Conservation (phyloP, 2,329 filamentous ascomycete genomes). For the Fusarium sublunatum region DNA sequence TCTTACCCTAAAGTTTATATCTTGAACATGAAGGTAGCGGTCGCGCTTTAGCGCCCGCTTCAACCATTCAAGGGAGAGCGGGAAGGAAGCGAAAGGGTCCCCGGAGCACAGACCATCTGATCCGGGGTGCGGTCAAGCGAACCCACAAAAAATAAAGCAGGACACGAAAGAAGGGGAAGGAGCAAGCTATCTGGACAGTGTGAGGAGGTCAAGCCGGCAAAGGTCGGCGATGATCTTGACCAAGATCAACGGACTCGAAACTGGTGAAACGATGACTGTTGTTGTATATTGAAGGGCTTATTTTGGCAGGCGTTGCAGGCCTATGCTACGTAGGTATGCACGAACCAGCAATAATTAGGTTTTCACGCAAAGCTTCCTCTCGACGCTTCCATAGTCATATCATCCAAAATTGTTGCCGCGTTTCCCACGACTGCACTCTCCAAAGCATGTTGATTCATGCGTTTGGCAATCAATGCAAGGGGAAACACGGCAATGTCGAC, state of each 20-base stretch:
- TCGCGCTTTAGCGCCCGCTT: no score
- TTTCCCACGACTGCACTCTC: no score
- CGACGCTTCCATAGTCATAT: no score
- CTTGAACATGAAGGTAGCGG: neutral
- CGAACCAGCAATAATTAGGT: no score
- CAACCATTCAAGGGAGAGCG: constrained; percentile 22
- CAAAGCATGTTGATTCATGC: neutral
- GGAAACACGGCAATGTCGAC: neutral
- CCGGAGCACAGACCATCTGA: constrained; percentile 38
- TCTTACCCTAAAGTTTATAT: constrained; percentile 4
- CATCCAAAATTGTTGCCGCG: no score
- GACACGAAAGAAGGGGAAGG: neutral
- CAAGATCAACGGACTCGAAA: constrained; percentile 13
- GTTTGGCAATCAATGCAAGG: neutral
- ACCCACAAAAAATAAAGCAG: constrained; percentile 38
- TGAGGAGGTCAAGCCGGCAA: constrained; percentile 5
- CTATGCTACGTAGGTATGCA: no score
- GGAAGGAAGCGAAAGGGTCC: constrained; percentile 8
- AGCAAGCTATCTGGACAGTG: constrained; percentile 2
- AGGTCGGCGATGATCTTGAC: constrained; percentile 10
- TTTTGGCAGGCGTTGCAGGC: no score
- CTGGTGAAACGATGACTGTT: neutral
- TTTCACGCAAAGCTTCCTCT: no score
- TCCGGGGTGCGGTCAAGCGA: constrained; percentile 38
- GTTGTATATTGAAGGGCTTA: neutral